Evolutionary conservation across 2,329 filamentous ascomycete genomes (phyloP), one percentile per base, ranked within the genome.

Genomic region (Neurospora crassa): DNA sequence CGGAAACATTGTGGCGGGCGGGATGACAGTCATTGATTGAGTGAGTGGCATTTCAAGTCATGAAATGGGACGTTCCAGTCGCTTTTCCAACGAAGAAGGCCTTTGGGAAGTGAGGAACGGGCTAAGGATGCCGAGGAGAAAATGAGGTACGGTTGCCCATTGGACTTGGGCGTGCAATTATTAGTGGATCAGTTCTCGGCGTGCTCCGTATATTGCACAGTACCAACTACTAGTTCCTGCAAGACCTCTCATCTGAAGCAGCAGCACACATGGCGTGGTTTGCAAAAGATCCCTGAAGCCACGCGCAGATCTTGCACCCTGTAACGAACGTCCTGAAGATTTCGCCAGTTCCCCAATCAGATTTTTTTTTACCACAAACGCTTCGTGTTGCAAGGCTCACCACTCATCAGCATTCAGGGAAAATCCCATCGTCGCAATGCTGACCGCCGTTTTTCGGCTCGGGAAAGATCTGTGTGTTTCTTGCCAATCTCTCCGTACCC

Each of bases 271-370:
- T 77, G 76, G 76, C 70, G 70, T 73, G 74, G 74, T 76, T 63
- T 63, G 75, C 74, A 74, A 73, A 73, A 74, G 74, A 80, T 81
- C 79, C 79, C 78, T 81, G 79, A 77, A 78, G 79, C 79, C 79
- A 81, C 79, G 80, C 79, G 79, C 78, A 78, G 79, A 81, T 80
- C 79, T 77, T 73, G 77, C 75, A 75, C 75, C 75, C 76, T 76
- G 76, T 74, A 76, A 72, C 53, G 53, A 63, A 63, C 53, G 67
- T 70, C 73, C 72, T 73, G 67, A 53, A 5, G 20, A 63, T 63
- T 63, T 37, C 29, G 53, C 53, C 20, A 24, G 47, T 29, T 53
- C 47, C 47, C 47, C 53, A 63, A 34, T 63, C 24, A 63, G 53
- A 63, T 18, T 34, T 59, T 18, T 34, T 59, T 72, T 75, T 74